phyloP scores from a whole-genome alignment of 768 basidiomycete species.

The Gymnopilus dilepis region DNA sequence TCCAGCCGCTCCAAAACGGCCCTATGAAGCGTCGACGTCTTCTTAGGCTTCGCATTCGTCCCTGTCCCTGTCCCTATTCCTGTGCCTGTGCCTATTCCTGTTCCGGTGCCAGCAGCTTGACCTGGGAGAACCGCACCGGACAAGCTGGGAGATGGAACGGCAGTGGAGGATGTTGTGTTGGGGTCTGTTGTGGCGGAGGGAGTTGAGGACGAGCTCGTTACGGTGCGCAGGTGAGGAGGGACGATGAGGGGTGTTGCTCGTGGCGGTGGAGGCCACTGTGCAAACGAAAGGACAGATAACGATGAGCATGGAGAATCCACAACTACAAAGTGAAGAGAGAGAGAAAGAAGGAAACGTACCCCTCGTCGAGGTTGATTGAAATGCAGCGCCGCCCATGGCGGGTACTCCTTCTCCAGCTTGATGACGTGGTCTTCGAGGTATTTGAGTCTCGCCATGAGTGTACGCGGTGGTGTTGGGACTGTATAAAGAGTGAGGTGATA shows the following conservation, averaged over 20 bases:
- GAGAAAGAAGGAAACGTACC: constrained; percentile 57
- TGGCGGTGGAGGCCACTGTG: constrained; percentile 85
- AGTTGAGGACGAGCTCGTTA: constrained; percentile 15
- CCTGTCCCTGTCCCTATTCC: too few species aligned
- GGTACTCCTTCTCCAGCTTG: constrained; percentile 79
- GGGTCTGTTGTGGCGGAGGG: constrained; percentile 16
- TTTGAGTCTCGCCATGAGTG: constrained; percentile 65
- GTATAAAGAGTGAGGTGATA: constrained; percentile 1
- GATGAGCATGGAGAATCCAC: neutral
- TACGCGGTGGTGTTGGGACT: constrained; percentile 78
- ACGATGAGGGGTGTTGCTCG: constrained; percentile 80
- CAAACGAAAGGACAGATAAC: neutral
- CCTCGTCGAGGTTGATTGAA: constrained; percentile 85
- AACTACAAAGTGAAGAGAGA: neutral
- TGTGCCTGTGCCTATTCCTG: too few species aligned
- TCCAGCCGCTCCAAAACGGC: constrained; percentile 79
- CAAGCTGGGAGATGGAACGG: neutral
- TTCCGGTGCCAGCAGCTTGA: neutral
- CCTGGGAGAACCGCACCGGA: neutral
- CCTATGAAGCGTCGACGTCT: constrained; percentile 52
- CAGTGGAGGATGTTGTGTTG: constrained; percentile 18
- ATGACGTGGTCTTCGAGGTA: constrained; percentile 81
- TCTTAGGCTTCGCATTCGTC: constrained; percentile 36
- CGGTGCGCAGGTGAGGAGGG: constrained; percentile 59
- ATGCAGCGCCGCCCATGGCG: constrained; percentile 88